phyloP scores from a whole-genome alignment of 2,329 filamentous ascomycete genomes.

The Pseudogymnoascus sp. region DNA sequence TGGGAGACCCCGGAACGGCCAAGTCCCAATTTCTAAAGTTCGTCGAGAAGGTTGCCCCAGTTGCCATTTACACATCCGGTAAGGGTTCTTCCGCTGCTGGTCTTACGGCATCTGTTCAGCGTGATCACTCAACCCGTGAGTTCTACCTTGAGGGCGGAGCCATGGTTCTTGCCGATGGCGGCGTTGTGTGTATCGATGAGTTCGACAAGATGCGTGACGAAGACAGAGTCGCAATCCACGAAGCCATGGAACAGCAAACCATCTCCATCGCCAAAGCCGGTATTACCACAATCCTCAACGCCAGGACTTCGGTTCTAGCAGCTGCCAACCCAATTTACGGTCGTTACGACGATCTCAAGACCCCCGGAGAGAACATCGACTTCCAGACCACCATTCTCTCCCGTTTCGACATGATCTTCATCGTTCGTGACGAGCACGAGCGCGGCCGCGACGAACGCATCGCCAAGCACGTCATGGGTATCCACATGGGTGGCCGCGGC shows the following conservation, averaged over 20 bases:
- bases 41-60: slow-evolving; percentile 90
- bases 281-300: slow-evolving; percentile 96
- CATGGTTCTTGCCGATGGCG: slow-evolving; percentile 95
- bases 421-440: slow-evolving; percentile 92
- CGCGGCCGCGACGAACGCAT: slow-evolving; percentile 84
- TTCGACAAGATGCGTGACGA: slow-evolving; percentile 99
- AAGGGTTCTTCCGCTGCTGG: slow-evolving; percentile 96
- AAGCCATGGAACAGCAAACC: slow-evolving; percentile 99
- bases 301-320: slow-evolving; percentile 86
- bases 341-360: slow-evolving; percentile 96
- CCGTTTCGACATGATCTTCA: slow-evolving; percentile 99
- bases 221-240: slow-evolving; percentile 94
- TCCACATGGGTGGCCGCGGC: slow-evolving; percentile 86
- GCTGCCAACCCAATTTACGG: slow-evolving; percentile 97
- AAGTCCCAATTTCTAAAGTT: slow-evolving; percentile 98
- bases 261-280: slow-evolving; percentile 98
- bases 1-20: slow-evolving; percentile 95
- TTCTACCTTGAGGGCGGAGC: slow-evolving; percentile 98
- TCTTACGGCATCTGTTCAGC: slow-evolving; percentile 93
- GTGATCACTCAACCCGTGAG: slow-evolving; percentile 83
- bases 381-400: slow-evolving; percentile 98
- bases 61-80: slow-evolving; percentile 96
- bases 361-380: slow-evolving; percentile 96
- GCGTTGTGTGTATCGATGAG: slow-evolving; percentile 97
- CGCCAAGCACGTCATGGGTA: slow-evolving; percentile 92